Percentiles rank a stretch among this genome's conserved stretches.
These are phyloP conservation scores for Globisporangium parvum DNA, from an alignment of 352 stramenopile species.

Conservation along the genomic window DNA sequence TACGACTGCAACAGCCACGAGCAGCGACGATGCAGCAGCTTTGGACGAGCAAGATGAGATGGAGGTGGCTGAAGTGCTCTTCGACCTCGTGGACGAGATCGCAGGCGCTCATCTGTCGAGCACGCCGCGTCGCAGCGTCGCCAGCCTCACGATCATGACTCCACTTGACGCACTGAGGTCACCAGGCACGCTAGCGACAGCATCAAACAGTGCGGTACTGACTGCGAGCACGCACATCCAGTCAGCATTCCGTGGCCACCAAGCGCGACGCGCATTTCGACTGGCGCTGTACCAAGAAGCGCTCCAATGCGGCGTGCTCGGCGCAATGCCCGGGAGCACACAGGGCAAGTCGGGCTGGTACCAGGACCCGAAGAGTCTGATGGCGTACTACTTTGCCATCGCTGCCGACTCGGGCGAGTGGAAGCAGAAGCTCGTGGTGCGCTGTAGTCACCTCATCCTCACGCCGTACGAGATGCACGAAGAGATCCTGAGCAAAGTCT, in stretches of 20 bases:
- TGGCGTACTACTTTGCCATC: constrained; percentile 75
- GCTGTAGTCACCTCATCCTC: constrained; percentile 52
- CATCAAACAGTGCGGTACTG: not conserved
- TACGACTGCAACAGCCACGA: not conserved
- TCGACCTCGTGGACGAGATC: constrained; percentile 31
- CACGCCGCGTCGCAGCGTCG: not conserved
- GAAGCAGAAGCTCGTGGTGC: constrained; percentile 52
- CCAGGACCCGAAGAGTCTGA: constrained; percentile 63
- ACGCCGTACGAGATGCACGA: constrained; percentile 59
- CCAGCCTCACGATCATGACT: not conserved
- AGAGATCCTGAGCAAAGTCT: constrained; percentile 36
- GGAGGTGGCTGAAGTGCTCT: constrained; percentile 38
- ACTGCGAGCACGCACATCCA: constrained; percentile 40
- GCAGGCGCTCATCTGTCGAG: constrained; percentile 10
- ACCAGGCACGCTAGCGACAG: not conserved
- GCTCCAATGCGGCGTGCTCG: constrained; percentile 52
- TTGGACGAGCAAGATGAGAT: constrained; percentile 25
- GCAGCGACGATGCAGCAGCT: not conserved
- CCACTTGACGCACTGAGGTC: not conserved
- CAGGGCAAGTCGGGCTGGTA: constrained; percentile 71
- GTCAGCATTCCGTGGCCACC: constrained; percentile 46
- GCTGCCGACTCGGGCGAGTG: constrained; percentile 45
- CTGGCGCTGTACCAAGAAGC: constrained; percentile 62
- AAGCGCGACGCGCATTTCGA: constrained; percentile 42
- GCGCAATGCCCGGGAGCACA: constrained; percentile 59